These are phyloP conservation scores for Diplocarpon mali DNA, from an alignment of 2,329 filamentous ascomycete species.

Conservation along the genomic window DNA sequence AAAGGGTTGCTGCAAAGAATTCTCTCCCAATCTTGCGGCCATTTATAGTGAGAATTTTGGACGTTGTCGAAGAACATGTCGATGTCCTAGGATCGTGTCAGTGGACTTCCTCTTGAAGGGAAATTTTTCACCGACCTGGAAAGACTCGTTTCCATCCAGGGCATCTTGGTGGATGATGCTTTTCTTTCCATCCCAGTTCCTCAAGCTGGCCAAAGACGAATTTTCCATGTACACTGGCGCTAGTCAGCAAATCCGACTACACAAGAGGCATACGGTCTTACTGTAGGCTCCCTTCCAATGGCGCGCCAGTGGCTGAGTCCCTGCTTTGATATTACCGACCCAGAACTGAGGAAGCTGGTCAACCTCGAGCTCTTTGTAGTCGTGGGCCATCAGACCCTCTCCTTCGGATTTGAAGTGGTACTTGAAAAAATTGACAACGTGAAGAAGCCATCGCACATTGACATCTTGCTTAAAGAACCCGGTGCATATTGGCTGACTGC, in stretches of 20 bases:
- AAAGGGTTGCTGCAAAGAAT: constrained; percentile 20
- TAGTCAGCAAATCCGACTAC: neutral
- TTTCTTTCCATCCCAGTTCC: constrained; percentile 5
- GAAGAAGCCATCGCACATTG: constrained; percentile 35
- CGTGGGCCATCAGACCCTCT: constrained; percentile 29
- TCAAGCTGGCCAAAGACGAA: constrained; percentile 15
- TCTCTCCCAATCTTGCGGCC: constrained; percentile 18
- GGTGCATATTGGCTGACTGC: constrained; percentile 26
- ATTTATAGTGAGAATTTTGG: constrained; percentile 9
- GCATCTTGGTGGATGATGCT: constrained; percentile 12
- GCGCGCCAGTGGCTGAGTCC: constrained; percentile 28
- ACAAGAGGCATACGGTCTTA: constrained; percentile 16
- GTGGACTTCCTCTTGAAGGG: neutral
- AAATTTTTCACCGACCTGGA: constrained; percentile 14
- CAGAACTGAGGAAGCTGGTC: constrained; percentile 33
- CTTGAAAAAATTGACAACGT: constrained; percentile 42
- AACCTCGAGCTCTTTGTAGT: constrained; percentile 28
- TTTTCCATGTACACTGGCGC: constrained; percentile 16
- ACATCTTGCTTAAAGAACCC: constrained; percentile 21
- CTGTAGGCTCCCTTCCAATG: constrained; percentile 41
- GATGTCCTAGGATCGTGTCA: constrained; percentile 16
- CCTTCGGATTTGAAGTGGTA: constrained; percentile 34
- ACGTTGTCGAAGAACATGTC: constrained; percentile 21
- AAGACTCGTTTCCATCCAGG: constrained; percentile 14
- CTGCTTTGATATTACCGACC: constrained; percentile 28